Evolutionary conservation across 768 basidiomycete species (phyloP).

Genomic region (Mycena floridula): DNA sequence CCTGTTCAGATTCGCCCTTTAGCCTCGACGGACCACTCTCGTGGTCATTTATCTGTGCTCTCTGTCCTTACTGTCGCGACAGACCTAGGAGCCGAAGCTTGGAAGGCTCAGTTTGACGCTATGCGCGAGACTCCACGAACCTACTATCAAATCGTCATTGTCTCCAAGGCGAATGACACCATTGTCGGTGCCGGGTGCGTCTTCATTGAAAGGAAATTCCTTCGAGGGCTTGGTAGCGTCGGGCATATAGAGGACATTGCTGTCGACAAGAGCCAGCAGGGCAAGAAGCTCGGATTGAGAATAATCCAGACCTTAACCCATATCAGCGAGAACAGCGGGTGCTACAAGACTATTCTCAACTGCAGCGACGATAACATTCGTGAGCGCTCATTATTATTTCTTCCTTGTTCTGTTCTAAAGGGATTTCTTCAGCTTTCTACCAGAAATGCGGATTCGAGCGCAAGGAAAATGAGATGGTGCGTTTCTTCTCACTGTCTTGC

Average conservation of each 20-base stretch:
- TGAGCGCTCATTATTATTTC: constrained; percentile 37
- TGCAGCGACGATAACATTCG: constrained; percentile 89
- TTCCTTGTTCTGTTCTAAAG: constrained; percentile 3
- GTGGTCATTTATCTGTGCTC: constrained; percentile 83
- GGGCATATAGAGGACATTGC: constrained; percentile 99
- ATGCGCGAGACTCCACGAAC: constrained; percentile 51
- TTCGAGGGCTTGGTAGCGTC: constrained; percentile 75
- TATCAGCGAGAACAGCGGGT: constrained; percentile 73
- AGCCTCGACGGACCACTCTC: constrained; percentile 72
- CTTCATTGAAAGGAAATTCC: constrained; percentile 92
- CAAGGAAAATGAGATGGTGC: constrained; percentile 93
- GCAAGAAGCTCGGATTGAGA: constrained; percentile 83
- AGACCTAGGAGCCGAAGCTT: constrained; percentile 60
- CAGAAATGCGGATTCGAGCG: constrained; percentile 89
- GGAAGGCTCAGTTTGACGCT: constrained; percentile 61
- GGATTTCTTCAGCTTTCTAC: constrained; percentile 71
- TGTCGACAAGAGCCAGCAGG: constrained; percentile 82
- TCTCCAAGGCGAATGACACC: constrained; percentile 64
- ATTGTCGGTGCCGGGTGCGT: constrained; percentile 83
- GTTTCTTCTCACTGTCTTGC: constrained; percentile 10
- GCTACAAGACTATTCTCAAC: constrained; percentile 98
- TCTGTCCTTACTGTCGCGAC: constrained; percentile 65
- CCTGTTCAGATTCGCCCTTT: constrained; percentile 77
- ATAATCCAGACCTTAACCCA: constrained; percentile 82
- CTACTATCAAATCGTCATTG: constrained; percentile 84